Percentiles rank a stretch among this genome's conserved stretches.
phyloP scores from a whole-genome alignment of 192 early-diverging fungal species.

The Coemansia sp. region DNA sequence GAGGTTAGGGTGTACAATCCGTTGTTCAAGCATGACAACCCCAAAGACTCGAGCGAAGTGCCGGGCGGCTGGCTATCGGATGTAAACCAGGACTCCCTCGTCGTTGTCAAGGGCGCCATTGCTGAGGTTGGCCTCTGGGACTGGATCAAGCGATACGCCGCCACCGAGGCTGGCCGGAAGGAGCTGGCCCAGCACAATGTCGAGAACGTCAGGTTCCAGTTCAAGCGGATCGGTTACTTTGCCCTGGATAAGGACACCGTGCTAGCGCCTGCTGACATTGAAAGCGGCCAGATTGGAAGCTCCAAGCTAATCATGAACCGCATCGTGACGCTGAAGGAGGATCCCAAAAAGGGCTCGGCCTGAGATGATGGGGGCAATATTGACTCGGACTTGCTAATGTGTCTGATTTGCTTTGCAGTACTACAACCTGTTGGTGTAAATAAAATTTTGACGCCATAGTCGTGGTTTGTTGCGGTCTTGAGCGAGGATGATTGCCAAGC shows the following conservation, averaged over 20 bases:
- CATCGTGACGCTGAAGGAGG: constrained; percentile 74
- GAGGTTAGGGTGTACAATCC: constrained; percentile 86
- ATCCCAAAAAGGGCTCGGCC: constrained; percentile 60
- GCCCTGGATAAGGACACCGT: constrained; percentile 92
- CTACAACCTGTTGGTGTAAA: background rate
- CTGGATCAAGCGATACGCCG: constrained; percentile 60
- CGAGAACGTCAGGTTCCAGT: constrained; percentile 92
- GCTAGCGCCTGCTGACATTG: constrained; percentile 62
- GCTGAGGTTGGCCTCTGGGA: constrained; percentile 85
- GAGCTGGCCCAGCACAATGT: constrained; percentile 64
- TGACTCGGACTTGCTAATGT: background rate
- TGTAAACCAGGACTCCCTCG: constrained; percentile 80
- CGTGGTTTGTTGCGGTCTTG: no score
- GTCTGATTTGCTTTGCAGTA: constrained; percentile 1
- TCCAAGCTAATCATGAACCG: constrained; percentile 69
- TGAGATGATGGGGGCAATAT: background rate
- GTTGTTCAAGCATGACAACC: constrained; percentile 91
- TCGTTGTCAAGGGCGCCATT: constrained; percentile 69
- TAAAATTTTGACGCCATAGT: background rate
- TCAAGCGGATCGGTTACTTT: constrained; percentile 97
- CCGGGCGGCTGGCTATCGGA: constrained; percentile 93
- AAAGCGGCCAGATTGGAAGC: constrained; percentile 61
- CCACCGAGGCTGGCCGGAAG: constrained; percentile 48
- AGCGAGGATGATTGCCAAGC: background rate
- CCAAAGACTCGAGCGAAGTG: constrained; percentile 74